phyloP scores from a whole-genome alignment of 2,329 filamentous ascomycete genomes.

The Chaetomium strumarium region DNA sequence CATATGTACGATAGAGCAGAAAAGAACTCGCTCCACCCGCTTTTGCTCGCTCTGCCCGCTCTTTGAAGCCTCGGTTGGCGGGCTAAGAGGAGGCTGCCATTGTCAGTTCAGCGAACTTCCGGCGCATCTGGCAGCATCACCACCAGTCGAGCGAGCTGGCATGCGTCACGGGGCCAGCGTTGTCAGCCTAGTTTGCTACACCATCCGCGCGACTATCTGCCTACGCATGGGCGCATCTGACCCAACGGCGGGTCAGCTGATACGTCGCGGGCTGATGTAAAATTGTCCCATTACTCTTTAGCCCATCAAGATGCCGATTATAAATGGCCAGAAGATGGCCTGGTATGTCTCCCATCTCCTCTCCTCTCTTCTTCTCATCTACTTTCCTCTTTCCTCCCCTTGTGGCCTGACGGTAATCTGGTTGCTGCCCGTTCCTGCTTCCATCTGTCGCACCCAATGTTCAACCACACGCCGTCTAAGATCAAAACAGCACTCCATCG shows the following conservation, averaged over 20 bases:
- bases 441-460: neutral
- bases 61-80: too few relatives aligned
- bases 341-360: slow-evolving; percentile 48
- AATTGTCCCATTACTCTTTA: neutral
- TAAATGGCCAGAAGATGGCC: slow-evolving; percentile 67
- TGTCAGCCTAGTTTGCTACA: neutral
- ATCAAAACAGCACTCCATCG: too few relatives aligned
- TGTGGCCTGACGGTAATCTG: too few relatives aligned
- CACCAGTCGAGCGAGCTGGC: slow-evolving; percentile 1
- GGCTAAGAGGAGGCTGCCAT: too few relatives aligned
- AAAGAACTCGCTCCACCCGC: slow-evolving; percentile 12
- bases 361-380: neutral
- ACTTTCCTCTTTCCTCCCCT: neutral
- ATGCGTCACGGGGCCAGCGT: neutral
- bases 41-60: slow-evolving; percentile 5
- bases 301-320: slow-evolving; percentile 53
- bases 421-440: neutral
- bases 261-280: slow-evolving; percentile 6
- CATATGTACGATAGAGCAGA: slow-evolving; percentile 1
- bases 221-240: neutral
- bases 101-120: neutral
- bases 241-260: neutral
- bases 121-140: neutral
- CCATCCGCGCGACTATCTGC: neutral
- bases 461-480: neutral